These are phyloP conservation scores for Plantago major DNA, from an alignment of 257 asterid genomes.

Conservation along the genomic window DNA sequence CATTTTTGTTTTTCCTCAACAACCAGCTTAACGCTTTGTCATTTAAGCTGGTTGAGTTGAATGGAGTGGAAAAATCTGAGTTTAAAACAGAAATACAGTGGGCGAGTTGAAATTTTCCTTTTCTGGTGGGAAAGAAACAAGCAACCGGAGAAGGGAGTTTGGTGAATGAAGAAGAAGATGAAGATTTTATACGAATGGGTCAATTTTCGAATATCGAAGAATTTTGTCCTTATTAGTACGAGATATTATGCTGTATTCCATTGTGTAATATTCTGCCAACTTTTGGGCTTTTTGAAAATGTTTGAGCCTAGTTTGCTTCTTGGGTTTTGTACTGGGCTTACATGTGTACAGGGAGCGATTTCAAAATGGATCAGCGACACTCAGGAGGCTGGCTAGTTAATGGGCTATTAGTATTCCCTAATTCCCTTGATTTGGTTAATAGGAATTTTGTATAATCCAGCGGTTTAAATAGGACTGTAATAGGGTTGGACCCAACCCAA, in stretches of 20 bases:
- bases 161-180: not conserved
- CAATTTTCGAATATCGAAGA: not conserved
- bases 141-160: not conserved
- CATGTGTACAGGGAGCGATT: too few species aligned
- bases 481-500: too few species aligned
- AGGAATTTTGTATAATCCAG: too few species aligned
- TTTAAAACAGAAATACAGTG: not conserved
- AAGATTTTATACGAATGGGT: not conserved
- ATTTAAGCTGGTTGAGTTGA: constrained; percentile 16
- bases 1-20: constrained; percentile 30
- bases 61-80: constrained; percentile 2
- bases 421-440: too few species aligned
- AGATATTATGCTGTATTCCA: not conserved
- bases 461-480: too few species aligned
- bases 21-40: constrained; percentile 17
- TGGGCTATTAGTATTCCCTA: too few species aligned
- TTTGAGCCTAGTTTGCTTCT: too few species aligned
- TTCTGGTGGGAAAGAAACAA: not conserved
- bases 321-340: too few species aligned
- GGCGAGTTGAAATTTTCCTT: not conserved
- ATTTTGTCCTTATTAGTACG: not conserved
- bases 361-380: too few species aligned
- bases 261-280: too few species aligned
- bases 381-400: too few species aligned
- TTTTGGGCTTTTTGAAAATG: too few species aligned